These are phyloP conservation scores for Hyphopichia burtonii DNA, from an alignment of 1,139 yeast genomes.

Conservation along the genomic window DNA sequence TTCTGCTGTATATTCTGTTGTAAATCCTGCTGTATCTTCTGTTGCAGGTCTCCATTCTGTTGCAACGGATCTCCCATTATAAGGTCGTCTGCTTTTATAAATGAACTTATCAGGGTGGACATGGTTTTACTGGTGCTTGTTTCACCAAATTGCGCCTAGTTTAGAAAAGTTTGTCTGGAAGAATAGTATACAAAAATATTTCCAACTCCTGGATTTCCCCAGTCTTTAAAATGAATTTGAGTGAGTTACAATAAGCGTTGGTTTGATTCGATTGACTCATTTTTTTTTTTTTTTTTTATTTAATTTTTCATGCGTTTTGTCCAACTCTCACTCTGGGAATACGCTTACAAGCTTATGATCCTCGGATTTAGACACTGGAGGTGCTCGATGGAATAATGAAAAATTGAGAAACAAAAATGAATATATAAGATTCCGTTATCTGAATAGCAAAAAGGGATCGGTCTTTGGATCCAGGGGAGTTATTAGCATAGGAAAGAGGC, in stretches of 20 bases:
- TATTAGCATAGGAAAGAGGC: too few relatives aligned
- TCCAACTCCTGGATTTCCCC: not conserved
- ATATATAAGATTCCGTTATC: not conserved
- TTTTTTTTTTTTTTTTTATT: not conserved
- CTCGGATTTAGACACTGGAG: not conserved
- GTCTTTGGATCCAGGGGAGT: not conserved
- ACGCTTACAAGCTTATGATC: not conserved
- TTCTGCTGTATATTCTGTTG: not conserved
- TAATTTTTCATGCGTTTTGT: not conserved
- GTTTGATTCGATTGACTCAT: not conserved
- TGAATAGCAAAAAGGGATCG: not conserved
- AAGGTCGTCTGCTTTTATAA: not conserved
- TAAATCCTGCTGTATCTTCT: too few relatives aligned
- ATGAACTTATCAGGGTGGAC: not conserved
- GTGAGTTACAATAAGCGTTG: not conserved
- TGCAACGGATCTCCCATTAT: not conserved
- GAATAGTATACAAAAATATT: too few relatives aligned
- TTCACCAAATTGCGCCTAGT: not conserved
- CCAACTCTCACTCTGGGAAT: too few relatives aligned
- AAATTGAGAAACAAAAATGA: not conserved
- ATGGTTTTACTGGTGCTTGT: not conserved
- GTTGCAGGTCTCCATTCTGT: not conserved
- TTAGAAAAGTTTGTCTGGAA: too few relatives aligned
- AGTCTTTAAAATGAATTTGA: not conserved
- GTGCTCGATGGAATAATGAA: not conserved